A percentile compares a stretch with the other conserved stretches of the same genome.
phyloP scores from a whole-genome alignment of 306 rosid species.

The Hylodesmum podocarpum region DNA sequence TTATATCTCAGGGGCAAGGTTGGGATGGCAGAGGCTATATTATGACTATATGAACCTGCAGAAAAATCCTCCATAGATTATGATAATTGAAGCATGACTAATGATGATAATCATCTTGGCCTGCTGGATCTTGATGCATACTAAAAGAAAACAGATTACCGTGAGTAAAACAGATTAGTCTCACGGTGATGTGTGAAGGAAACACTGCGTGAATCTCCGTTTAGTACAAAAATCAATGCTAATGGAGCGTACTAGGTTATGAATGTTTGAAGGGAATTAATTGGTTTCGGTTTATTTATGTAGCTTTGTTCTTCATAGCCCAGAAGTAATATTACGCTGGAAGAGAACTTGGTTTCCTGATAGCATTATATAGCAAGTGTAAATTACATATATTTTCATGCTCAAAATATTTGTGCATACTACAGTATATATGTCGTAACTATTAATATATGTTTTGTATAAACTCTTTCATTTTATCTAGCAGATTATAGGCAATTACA shows the following conservation, averaged over 20 bases:
- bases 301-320: constrained; percentile 43
- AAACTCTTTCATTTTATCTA: background rate
- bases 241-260: constrained; percentile 18
- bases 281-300: constrained; percentile 21
- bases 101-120: constrained; percentile 20
- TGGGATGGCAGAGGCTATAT: constrained; percentile 59
- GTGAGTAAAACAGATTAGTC: too few relatives aligned
- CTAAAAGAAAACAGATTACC: too few relatives aligned
- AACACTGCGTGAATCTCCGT: background rate
- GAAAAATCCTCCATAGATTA: constrained; percentile 11
- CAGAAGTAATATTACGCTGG: constrained; percentile 16
- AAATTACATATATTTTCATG: background rate
- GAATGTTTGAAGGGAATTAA: constrained; percentile 20
- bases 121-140: constrained; percentile 26
- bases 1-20: constrained; percentile 67
- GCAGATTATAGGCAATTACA: background rate
- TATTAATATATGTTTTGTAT: background rate
- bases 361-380: too few relatives aligned
- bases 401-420: background rate
- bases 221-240: background rate
- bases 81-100: background rate
- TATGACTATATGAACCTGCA: constrained; percentile 44
- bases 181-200: too few relatives aligned
- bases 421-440: background rate
- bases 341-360: background rate